Conservation (phyloP, 768 basidiomycete genomes). For the Sporobolomyces roseus region DNA sequence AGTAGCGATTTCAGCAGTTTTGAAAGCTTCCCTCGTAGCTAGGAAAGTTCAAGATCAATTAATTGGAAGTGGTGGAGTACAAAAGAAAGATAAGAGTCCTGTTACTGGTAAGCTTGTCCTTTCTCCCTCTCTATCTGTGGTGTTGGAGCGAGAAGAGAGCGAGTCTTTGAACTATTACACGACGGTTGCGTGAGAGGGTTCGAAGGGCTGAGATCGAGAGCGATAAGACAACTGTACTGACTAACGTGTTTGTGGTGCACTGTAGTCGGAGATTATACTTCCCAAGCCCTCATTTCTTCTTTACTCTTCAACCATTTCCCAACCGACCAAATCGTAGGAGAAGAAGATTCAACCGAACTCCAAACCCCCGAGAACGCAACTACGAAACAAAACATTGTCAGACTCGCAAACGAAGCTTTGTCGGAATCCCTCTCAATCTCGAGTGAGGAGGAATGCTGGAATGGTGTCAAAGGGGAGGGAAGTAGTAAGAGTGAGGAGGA, state of each 20-base stretch:
- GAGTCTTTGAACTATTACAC: too few relatives aligned
- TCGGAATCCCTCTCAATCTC: slow-evolving; percentile 53
- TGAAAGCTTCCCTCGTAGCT: slow-evolving; percentile 77
- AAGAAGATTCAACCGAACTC: slow-evolving; percentile 84
- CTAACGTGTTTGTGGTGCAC: neutral
- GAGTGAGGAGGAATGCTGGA: slow-evolving; percentile 63
- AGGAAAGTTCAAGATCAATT: slow-evolving; percentile 79
- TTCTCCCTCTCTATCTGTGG: too few relatives aligned
- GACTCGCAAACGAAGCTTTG: slow-evolving; percentile 77
- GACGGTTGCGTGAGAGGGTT: too few relatives aligned
- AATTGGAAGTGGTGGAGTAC: slow-evolving; percentile 65
- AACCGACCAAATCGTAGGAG: slow-evolving; percentile 80
- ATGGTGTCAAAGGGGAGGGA: slow-evolving; percentile 56
- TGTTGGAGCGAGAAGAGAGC: too few relatives aligned
- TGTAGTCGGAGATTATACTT: slow-evolving; percentile 84
- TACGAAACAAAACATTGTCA: slow-evolving; percentile 65
- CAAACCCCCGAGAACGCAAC: slow-evolving; percentile 54
- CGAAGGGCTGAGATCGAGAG: too few relatives aligned
- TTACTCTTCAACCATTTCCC: slow-evolving; percentile 77
- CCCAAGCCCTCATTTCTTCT: slow-evolving; percentile 83
- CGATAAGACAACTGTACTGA: too few relatives aligned
- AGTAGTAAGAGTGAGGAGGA: slow-evolving; percentile 46
- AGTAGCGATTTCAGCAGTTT: slow-evolving; percentile 79
- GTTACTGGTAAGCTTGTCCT: slow-evolving; percentile 63
- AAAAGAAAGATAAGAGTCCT: slow-evolving; percentile 86